Evolutionary conservation across 2,329 filamentous ascomycete species (phyloP).

Genomic region (Trichoderma citrinoviride): DNA sequence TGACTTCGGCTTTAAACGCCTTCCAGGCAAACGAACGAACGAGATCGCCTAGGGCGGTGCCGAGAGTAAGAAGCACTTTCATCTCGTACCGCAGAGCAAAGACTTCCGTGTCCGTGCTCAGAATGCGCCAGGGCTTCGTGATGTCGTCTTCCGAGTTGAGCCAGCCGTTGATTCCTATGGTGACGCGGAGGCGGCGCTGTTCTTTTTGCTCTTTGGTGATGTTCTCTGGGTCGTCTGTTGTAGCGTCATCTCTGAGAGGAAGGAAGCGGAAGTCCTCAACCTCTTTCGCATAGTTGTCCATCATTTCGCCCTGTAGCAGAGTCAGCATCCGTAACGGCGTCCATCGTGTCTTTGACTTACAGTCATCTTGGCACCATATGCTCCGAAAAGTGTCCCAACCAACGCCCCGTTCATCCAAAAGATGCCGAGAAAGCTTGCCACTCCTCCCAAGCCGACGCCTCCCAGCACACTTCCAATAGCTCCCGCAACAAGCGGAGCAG

Average conservation of each 20-base stretch:
- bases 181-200: constrained; percentile 64
- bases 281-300: constrained; percentile 83
- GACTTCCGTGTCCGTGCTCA: constrained; percentile 69
- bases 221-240: constrained; percentile 26
- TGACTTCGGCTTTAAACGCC: constrained; percentile 69
- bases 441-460: constrained; percentile 77
- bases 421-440: constrained; percentile 81
- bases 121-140: constrained; percentile 72
- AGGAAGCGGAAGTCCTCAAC: constrained; percentile 81
- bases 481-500: constrained; percentile 82
- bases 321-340: background rate
- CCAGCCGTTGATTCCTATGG: constrained; percentile 87
- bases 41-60: constrained; percentile 67
- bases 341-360: constrained; percentile 30
- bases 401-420: constrained; percentile 83
- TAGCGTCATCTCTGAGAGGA: constrained; percentile 57
- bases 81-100: constrained; percentile 86
- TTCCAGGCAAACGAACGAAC: constrained; percentile 74
- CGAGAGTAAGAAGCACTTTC: constrained; percentile 71
- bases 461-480: constrained; percentile 83
- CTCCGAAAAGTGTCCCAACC: constrained; percentile 84
- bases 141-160: constrained; percentile 72
- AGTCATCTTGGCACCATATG: constrained; percentile 76
- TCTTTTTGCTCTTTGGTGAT: constrained; percentile 29
- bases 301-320: constrained; percentile 63